These are phyloP conservation scores for Penicillium maclennaniae DNA, from an alignment of 495 filamentous ascomycete species.

Conservation along the genomic window DNA sequence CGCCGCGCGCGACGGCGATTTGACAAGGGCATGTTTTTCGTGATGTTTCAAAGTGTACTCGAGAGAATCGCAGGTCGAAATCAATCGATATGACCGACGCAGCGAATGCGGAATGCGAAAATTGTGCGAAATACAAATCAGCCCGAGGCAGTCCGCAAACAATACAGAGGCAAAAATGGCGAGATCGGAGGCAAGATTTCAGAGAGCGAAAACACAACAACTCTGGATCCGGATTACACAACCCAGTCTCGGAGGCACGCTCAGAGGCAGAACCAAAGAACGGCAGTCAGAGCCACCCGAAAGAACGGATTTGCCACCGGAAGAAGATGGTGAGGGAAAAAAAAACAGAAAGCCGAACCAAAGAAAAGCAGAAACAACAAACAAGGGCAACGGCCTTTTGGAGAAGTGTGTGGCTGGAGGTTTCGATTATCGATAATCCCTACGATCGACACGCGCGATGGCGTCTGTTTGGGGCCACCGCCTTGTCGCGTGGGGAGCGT, in stretches of 20 bases:
- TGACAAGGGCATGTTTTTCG: constrained; percentile 46
- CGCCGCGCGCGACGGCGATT: constrained; percentile 49
- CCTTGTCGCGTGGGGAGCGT: constrained; percentile 34
- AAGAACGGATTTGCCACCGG: constrained; percentile 36
- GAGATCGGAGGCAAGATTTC: constrained; percentile 22
- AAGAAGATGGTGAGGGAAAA: constrained; percentile 13
- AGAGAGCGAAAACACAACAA: constrained; percentile 27
- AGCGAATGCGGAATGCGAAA: not conserved
- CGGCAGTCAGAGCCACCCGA: constrained; percentile 19
- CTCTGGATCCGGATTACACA: constrained; percentile 26
- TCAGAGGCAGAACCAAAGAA: constrained; percentile 39
- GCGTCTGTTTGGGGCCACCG: constrained; percentile 35
- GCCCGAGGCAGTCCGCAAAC: constrained; percentile 7
- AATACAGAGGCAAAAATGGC: constrained; percentile 12
- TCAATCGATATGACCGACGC: not conserved
- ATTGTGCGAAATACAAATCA: not conserved
- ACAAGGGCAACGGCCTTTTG: not conserved
- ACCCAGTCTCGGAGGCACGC: constrained; percentile 25
- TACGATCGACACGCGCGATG: constrained; percentile 30
- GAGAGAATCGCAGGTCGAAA: not conserved
- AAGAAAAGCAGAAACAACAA: not conserved
- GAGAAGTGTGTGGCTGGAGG: constrained; percentile 26
- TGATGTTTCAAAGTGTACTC: not conserved
- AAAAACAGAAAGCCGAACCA: not conserved
- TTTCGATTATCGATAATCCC: constrained; percentile 34